These are phyloP conservation scores for Cytospora piceae DNA, from an alignment of 2,329 filamentous ascomycete species.

Conservation along the genomic window DNA sequence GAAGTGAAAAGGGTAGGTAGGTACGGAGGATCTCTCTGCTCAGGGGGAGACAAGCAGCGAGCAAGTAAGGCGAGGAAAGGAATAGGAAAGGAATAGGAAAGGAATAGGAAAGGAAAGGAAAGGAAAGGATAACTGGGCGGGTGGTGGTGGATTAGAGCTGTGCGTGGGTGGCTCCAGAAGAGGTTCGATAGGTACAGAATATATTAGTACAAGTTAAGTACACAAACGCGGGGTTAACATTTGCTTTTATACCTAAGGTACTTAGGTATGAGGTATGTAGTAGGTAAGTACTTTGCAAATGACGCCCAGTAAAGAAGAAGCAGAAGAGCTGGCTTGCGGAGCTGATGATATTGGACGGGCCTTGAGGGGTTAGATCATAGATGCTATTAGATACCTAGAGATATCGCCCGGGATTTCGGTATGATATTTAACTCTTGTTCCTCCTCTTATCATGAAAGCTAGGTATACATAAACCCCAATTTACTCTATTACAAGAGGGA, in stretches of 20 bases:
- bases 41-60: too few relatives aligned
- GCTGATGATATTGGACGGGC: not conserved
- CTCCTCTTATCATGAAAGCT: not conserved
- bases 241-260: not conserved
- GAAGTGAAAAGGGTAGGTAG: too few relatives aligned
- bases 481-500: not conserved
- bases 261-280: not conserved
- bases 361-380: too few relatives aligned
- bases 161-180: constrained; percentile 1
- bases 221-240: not conserved
- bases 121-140: not conserved
- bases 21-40: not conserved
- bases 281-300: too few relatives aligned
- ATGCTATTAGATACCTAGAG: not conserved
- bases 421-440: not conserved
- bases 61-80: not conserved
- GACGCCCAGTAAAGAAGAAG: too few relatives aligned
- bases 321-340: not conserved
- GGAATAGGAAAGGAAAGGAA: not conserved
- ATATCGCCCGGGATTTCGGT: not conserved
- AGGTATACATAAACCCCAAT: not conserved
- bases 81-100: not conserved
- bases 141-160: not conserved
- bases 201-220: not conserved
- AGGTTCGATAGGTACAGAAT: not conserved